Conservation (phyloP, 306 rosid genomes). For the Vigna reflexopilosa region DNA sequence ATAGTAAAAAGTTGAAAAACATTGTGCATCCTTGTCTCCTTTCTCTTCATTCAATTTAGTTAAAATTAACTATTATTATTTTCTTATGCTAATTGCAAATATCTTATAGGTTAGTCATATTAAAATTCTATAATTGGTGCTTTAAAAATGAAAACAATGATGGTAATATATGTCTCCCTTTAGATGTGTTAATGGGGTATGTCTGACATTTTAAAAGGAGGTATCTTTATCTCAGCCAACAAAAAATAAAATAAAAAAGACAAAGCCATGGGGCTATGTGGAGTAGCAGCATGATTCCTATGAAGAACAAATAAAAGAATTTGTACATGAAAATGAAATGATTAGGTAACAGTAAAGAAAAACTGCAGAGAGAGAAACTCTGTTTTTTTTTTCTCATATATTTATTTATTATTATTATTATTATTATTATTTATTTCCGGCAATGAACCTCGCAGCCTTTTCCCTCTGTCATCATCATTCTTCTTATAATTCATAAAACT, state of each 20-base stretch:
- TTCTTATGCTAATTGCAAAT: too few species aligned
- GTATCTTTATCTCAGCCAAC: background rate
- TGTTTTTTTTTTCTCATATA: background rate
- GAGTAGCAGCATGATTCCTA: background rate
- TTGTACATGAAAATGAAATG: slow-evolving; percentile 39
- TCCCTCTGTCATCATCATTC: slow-evolving; percentile 42
- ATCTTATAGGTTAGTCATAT: too few species aligned
- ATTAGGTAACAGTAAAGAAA: slow-evolving; percentile 40
- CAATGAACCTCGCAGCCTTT: slow-evolving; percentile 51
- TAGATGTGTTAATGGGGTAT: background rate
- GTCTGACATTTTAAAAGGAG: background rate
- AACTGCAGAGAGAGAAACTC: slow-evolving; percentile 22
- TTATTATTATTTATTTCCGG: slow-evolving; percentile 34
- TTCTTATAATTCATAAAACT: slow-evolving; percentile 30
- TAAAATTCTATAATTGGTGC: background rate
- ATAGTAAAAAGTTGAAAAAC: slow-evolving; percentile 1
- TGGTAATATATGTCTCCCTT: background rate
- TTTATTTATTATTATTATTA: too few species aligned
- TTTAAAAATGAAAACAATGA: background rate
- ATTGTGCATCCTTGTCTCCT: too few species aligned
- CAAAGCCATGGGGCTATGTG: slow-evolving; percentile 27
- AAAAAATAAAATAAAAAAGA: background rate
- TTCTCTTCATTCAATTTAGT: too few species aligned
- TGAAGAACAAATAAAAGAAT: slow-evolving; percentile 6
- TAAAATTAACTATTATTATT: too few species aligned